Base-by-base conservation (phyloP, 2,329 filamentous ascomycete genomes). In the Chrysosphaeria jannelii region DNA sequence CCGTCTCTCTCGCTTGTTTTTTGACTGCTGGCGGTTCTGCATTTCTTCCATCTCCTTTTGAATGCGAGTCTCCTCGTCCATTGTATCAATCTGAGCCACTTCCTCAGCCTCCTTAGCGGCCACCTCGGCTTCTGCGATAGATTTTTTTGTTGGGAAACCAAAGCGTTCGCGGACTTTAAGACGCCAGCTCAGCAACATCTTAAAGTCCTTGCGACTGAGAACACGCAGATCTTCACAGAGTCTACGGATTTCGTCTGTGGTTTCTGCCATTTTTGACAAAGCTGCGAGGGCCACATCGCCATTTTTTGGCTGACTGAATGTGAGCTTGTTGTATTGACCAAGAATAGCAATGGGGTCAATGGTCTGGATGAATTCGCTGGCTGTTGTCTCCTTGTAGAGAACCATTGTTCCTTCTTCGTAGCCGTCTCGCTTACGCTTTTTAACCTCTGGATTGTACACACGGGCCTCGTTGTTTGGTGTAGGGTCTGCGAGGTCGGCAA, bases 381-480 rank as follows among this genome's bases (percentile, higher is more conserved):
- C 81, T 0, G 75, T 51, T 3, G 72, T 59, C 38, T 90, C 75
- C 41, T 91, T 89, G 51, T 71, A 89, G 36, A 90, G 75, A 4
- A 65, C 81, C 43, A 69, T 90, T 33, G 97, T 78, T 17, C 76
- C 81, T 44, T 97, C 85, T 33, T 93, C 81, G 33, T 97, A 97
- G 53, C 85, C 85, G 21, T 89, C 81, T 51, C 85, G 58, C 59
- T 91, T 93, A 28, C 85, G 56, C 61, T 91, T 97, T 57, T 93
- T 97, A 39, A 75, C 55, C 40, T 97, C 85, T 0, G 85, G 85
- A 33, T 97, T 91, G 53, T 81, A 97, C 3, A 97, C 85, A 42
- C 89, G 90, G 19, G 85, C 85, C 42, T 97, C 85, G 34, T 93
- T 88, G 44, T 93, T 97, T 2, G 78, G 76, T 0, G 68, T 70